Evolutionary conservation across 78 protist genomes (phyloP).

Genomic region (Acrasis kona): DNA sequence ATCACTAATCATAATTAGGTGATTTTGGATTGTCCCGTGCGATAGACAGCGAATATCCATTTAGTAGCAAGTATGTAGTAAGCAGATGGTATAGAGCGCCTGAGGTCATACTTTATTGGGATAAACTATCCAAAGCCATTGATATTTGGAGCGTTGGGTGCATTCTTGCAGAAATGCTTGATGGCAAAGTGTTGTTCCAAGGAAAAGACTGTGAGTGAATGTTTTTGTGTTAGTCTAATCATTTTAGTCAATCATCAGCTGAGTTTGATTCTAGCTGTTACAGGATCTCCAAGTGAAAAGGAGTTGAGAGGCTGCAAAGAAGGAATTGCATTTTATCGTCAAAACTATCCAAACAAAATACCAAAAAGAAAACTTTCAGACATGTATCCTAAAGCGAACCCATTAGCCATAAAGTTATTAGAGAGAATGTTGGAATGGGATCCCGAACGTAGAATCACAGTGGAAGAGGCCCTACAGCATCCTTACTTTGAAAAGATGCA

Average conservation of each 20-base stretch:
- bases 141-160: constrained; percentile 97
- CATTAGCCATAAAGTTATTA: constrained; percentile 55
- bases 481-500: constrained; percentile 44
- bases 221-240: no score
- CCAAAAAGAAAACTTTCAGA: background rate
- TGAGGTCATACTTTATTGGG: constrained; percentile 88
- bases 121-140: constrained; percentile 86
- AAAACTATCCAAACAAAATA: background rate
- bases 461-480: constrained; percentile 63
- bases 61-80: constrained; percentile 83
- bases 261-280: constrained; percentile 38
- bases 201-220: constrained; percentile 66
- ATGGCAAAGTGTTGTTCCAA: constrained; percentile 72
- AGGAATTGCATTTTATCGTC: constrained; percentile 15
- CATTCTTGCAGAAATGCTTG: constrained; percentile 94
- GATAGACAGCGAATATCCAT: background rate
- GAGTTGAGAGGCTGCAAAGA: constrained; percentile 40
- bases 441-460: constrained; percentile 53
- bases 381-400: constrained; percentile 3
- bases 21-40: background rate
- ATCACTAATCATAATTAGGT: background rate
- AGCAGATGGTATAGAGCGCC: constrained; percentile 98
- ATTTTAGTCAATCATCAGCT: constrained; percentile 52
- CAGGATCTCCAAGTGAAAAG: constrained; percentile 75
- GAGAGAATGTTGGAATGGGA: constrained; percentile 54